Evolutionary conservation across 129 eudicot species (phyloP).

Genomic region (sunflower (Helianthus annuus)): DNA sequence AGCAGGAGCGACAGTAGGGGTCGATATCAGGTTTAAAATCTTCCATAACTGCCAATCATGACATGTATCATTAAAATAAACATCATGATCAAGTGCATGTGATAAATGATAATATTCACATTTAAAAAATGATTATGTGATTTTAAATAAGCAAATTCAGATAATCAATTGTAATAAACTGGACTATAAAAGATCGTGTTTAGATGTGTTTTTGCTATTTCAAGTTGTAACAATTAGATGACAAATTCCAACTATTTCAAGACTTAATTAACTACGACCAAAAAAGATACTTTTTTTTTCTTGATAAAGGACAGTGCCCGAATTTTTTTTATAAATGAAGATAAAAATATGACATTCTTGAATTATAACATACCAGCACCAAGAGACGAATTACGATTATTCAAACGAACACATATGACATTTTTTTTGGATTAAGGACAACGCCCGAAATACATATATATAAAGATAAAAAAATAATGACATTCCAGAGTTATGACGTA

Average conservation of each 20-base stretch:
- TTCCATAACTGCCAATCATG: constrained; percentile 67
- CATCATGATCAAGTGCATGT: background rate
- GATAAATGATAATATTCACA: background rate
- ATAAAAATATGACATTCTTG: no score
- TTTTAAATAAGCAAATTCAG: background rate
- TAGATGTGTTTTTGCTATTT: background rate
- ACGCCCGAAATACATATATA: background rate
- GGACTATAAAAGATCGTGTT: background rate
- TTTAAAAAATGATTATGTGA: background rate
- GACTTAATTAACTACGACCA: background rate
- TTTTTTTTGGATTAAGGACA: no score
- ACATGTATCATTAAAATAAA: background rate
- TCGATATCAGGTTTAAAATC: constrained; percentile 51
- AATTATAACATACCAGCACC: no score
- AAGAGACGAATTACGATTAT: no score
- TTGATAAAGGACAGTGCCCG: no score
- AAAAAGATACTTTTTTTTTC: background rate
- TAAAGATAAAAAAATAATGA: background rate
- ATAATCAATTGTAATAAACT: background rate
- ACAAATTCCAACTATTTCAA: background rate
- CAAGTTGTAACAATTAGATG: background rate
- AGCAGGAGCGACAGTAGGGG: constrained; percentile 70
- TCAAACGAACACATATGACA: no score
- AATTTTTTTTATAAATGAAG: no score
- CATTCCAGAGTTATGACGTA: constrained; percentile 32